Conservation (phyloP, 2,329 filamentous ascomycete species). For the Capronia coronata region DNA sequence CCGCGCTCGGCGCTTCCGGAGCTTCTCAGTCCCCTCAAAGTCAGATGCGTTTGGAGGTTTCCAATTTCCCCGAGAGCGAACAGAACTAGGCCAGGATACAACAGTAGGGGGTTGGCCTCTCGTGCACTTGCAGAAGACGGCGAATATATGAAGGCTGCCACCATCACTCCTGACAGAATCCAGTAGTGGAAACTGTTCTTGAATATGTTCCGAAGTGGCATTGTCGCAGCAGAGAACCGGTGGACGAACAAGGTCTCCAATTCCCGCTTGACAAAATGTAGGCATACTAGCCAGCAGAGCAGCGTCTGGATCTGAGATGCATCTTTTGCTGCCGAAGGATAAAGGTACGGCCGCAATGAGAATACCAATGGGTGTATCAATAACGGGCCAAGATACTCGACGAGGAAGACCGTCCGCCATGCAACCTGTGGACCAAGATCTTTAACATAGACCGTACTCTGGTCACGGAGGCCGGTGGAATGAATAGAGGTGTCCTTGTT, state of each 20-base stretch:
- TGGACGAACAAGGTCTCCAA: constrained; percentile 90
- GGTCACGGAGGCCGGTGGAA: constrained; percentile 52
- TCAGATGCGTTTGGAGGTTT: constrained; percentile 74
- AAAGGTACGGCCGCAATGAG: constrained; percentile 65
- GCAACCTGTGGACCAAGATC: constrained; percentile 85
- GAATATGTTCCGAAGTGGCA: constrained; percentile 86
- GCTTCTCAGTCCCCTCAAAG: constrained; percentile 69
- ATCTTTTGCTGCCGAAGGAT: constrained; percentile 47
- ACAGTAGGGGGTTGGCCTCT: constrained; percentile 47
- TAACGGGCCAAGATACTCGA: constrained; percentile 91
- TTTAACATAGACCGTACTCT: constrained; percentile 71
- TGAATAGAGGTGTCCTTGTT: constrained; percentile 47
- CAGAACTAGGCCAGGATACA: constrained; percentile 62
- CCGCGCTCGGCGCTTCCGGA: constrained; percentile 77
- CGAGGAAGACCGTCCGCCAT: constrained; percentile 89
- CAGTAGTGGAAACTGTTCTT: constrained; percentile 96
- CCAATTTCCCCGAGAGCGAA: constrained; percentile 71
- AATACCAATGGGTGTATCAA: constrained; percentile 74
- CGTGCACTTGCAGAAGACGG: constrained; percentile 62
- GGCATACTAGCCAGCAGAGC: constrained; percentile 63
- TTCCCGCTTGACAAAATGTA: constrained; percentile 94
- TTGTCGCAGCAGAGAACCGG: constrained; percentile 89
- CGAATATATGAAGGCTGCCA: constrained; percentile 78
- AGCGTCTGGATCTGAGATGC: constrained; percentile 65
- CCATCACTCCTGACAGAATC: constrained; percentile 70